Evolutionary conservation across 306 rosid species (phyloP).

Genomic region (Ormosia semicastrata): DNA sequence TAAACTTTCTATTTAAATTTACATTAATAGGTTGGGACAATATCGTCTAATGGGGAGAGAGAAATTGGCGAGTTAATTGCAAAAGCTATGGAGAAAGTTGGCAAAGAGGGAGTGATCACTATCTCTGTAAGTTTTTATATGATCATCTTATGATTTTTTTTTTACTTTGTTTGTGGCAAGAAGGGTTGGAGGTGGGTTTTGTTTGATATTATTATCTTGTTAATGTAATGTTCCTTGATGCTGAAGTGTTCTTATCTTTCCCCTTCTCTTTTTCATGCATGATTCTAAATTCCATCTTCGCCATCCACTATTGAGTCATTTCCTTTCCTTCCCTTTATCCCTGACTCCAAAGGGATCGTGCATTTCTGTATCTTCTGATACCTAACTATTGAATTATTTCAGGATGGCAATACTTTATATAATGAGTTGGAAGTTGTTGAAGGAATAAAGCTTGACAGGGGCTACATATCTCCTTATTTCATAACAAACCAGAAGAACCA

Average conservation of each 20-base stretch:
- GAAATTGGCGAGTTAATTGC: slow-evolving; percentile 97
- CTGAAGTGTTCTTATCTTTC: neutral
- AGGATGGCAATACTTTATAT: slow-evolving; percentile 91
- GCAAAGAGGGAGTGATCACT: slow-evolving; percentile 96
- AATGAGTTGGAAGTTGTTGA: slow-evolving; percentile 97
- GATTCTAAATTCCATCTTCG: neutral
- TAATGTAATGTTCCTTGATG: neutral
- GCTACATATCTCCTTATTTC: slow-evolving; percentile 74
- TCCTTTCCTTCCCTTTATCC: neutral
- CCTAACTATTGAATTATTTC: slow-evolving; percentile 34
- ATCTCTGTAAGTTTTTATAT: slow-evolving; percentile 59
- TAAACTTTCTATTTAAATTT: neutral
- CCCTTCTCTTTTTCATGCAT: neutral
- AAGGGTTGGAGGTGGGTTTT: neutral
- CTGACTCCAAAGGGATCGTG: neutral
- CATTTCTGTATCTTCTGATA: neutral
- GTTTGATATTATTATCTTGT: neutral
- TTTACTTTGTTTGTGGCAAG: neutral
- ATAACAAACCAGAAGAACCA: slow-evolving; percentile 71
- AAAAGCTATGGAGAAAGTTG: slow-evolving; percentile 98
- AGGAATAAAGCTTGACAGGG: slow-evolving; percentile 82
- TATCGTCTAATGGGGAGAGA: slow-evolving; percentile 91
- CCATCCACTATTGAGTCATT: neutral
- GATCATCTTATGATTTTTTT: neutral
- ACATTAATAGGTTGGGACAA: slow-evolving; percentile 77